Evolutionary conservation across 331 rosid genomes (phyloP).

Genomic region (Pyrus hybrid): DNA sequence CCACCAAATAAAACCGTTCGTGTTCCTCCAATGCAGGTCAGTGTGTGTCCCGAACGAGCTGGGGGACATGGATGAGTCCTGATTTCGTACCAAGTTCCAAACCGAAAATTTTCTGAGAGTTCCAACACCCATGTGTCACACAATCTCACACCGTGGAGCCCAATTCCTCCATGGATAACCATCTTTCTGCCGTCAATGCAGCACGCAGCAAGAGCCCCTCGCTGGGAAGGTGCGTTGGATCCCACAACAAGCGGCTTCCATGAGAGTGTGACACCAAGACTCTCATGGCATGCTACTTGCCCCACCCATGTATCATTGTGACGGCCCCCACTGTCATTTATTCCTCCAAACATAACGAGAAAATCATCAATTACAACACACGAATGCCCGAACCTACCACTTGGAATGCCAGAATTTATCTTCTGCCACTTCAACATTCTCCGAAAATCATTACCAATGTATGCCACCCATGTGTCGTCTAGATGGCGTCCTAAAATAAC

Average conservation of each 20-base stretch:
- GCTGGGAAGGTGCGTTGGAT: conserved; percentile 45
- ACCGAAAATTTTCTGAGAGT: conserved; percentile 43
- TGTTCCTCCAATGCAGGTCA: conserved; percentile 59
- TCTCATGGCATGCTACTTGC: conserved; percentile 40
- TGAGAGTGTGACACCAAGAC: conserved; percentile 40
- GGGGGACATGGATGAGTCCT: conserved; percentile 62
- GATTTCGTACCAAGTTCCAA: conserved; percentile 68
- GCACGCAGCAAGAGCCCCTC: conserved; percentile 89
- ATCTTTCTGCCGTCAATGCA: conserved; percentile 51
- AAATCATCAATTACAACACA: conserved; percentile 54
- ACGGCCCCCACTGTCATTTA: conserved; percentile 75
- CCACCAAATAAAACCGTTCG: conserved; percentile 73
- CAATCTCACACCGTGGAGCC: conserved; percentile 53
- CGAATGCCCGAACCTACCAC: conserved; percentile 92
- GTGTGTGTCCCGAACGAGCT: conserved; percentile 84
- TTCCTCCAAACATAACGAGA: conserved; percentile 90
- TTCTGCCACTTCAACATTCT: conserved; percentile 61
- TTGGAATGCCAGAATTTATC: conserved; percentile 70
- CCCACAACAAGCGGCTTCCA: conserved; percentile 75
- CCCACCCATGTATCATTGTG: conserved; percentile 93
- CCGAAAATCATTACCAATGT: conserved; percentile 46
- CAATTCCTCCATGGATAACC: conserved; percentile 91
- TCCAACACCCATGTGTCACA: conserved; percentile 87
- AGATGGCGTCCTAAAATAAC: conserved; percentile 68
- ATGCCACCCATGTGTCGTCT: conserved; percentile 89